Evolutionary conservation across 192 early-diverging fungal species (phyloP), one percentile per base, ranked within the genome.

Genomic region (Coemansia sp.): DNA sequence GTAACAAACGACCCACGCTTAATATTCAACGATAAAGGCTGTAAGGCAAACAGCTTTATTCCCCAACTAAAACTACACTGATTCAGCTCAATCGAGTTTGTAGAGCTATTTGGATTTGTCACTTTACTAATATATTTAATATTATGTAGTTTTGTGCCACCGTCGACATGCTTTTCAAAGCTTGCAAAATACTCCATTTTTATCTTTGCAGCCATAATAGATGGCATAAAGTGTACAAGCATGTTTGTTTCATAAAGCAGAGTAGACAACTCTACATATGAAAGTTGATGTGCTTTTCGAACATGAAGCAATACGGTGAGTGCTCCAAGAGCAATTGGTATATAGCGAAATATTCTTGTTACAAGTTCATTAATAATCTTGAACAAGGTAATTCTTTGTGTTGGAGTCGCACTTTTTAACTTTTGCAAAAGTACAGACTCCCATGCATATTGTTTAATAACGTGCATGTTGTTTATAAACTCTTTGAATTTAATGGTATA

Each of bases 1-100:
- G 90, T 92, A 0, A 91, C 88, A 14, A 97, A 83, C 5, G 10
- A 23, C 2, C 52, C 52, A 2, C 7, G 52, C 15, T 29, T 54
- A 25, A 54, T 54, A 9, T 22, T 12, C 15, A 54, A 14, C 1
- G 23, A 27, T 14, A 56, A 4, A 2, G 17, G 47, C 19, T 49
- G 47, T 8, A 54, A 10, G 7, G 22, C 6, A 27, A 54, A 54
- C 22, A 27, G 27, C 5, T 54, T 10, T 12, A 2, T 12, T 2
- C 25, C 88, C 87, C 52, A 54, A 5, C 52, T 54, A 29, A 54
- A 54, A 9, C 21, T 9, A 8, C 25, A 54, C 9, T 25, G 9
- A 49, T 49, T 19, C 12, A 49, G 19, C 47, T 49, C 47, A 6
- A 49, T 17, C 5, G 47, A 15, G 17, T 49, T 49, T n/a, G 12